These are phyloP conservation scores for Thelonectria rubi DNA, from an alignment of 2,329 filamentous ascomycete species.

Conservation along the genomic window DNA sequence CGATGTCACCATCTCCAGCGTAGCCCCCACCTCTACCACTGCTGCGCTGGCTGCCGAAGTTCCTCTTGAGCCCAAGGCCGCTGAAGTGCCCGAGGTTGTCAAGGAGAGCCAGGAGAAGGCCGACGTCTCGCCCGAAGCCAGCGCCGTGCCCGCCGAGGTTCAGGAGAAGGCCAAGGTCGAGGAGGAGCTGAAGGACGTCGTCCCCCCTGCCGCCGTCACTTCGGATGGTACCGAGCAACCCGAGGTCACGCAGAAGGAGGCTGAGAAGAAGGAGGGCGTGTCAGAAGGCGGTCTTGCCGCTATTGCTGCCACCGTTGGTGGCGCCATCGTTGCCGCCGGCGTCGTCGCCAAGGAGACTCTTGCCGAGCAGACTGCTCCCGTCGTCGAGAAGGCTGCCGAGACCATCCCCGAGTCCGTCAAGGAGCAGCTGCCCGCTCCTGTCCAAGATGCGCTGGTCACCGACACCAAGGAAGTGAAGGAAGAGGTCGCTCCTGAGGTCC, in stretches of 20 bases:
- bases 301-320: slow-evolving; percentile 48
- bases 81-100: slow-evolving; percentile 60
- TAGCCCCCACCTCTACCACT: slow-evolving; percentile 68
- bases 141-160: slow-evolving; percentile 71
- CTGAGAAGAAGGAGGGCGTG: slow-evolving; percentile 59
- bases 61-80: slow-evolving; percentile 65
- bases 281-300: slow-evolving; percentile 53
- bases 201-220: slow-evolving; percentile 67
- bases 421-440: slow-evolving; percentile 58
- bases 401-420: slow-evolving; percentile 65
- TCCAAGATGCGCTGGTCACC: slow-evolving; percentile 58
- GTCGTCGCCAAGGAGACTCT: slow-evolving; percentile 47
- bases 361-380: slow-evolving; percentile 50
- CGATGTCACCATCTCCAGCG: slow-evolving; percentile 62
- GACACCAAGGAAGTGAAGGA: slow-evolving; percentile 55
- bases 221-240: slow-evolving; percentile 59
- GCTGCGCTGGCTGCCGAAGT: slow-evolving; percentile 73
- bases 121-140: slow-evolving; percentile 71
- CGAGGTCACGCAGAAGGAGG: neutral
- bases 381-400: slow-evolving; percentile 51
- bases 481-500: slow-evolving; percentile 61
- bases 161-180: slow-evolving; percentile 76
- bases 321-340: slow-evolving; percentile 44
- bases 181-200: slow-evolving; percentile 73
- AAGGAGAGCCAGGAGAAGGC: slow-evolving; percentile 77